These are phyloP conservation scores for Apiotrichum sp. DNA, from an alignment of 1,284 basidiomycete genomes.

Conservation along the genomic window DNA sequence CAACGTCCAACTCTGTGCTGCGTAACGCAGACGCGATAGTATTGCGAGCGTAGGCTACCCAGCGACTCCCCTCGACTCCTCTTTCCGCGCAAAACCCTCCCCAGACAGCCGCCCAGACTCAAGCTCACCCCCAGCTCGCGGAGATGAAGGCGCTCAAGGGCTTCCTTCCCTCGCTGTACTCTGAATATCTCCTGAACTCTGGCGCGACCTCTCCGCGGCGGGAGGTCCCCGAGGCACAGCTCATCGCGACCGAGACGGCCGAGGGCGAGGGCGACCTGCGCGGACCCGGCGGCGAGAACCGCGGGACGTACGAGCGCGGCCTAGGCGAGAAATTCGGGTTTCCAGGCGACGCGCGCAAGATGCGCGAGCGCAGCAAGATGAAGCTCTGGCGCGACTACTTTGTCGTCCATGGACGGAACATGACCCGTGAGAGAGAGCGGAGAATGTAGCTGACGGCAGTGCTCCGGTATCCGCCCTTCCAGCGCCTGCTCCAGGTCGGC, in stretches of 20 bases:
- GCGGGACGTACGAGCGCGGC: constrained; percentile 65
- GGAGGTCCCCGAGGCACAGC: constrained; percentile 5
- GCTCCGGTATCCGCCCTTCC: constrained; percentile 94
- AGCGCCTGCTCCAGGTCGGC: constrained; percentile 92
- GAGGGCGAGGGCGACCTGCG: constrained; percentile 55
- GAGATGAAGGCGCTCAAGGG: constrained; percentile 90
- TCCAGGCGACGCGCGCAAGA: constrained; percentile 88
- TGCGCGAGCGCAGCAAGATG: constrained; percentile 93
- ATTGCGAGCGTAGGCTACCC: too few species aligned
- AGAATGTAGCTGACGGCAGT: constrained; percentile 54
- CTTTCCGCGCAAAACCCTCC: background rate
- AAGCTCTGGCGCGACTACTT: constrained; percentile 94
- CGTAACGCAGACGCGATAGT: too few species aligned
- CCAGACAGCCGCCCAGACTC: background rate
- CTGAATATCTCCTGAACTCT: constrained; percentile 69
- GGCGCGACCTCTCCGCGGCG: background rate
- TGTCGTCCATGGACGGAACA: constrained; percentile 48
- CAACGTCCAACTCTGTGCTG: too few species aligned
- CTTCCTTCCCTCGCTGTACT: constrained; percentile 90
- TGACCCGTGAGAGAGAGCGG: constrained; percentile 23
- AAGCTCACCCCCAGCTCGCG: constrained; percentile 55
- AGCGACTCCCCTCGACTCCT: too few species aligned
- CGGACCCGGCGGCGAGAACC: constrained; percentile 49
- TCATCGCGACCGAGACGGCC: constrained; percentile 27
- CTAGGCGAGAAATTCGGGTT: constrained; percentile 83